Base-by-base conservation (phyloP, 2,329 filamentous ascomycete genomes). In the Ophiosphaerella herpotricha region DNA sequence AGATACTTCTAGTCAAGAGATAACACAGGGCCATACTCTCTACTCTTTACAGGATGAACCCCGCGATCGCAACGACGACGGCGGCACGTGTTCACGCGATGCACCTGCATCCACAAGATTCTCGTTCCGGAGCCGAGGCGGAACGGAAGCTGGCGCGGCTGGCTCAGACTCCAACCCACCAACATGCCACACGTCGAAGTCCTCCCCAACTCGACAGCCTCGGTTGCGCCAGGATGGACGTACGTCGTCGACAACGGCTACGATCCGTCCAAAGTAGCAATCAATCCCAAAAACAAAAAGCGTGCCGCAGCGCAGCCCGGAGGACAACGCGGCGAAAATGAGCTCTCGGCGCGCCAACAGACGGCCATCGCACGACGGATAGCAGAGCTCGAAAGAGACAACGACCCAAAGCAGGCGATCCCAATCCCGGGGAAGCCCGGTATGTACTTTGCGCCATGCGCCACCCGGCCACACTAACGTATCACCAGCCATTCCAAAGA, bases 151-250 rank as follows among this genome's bases (percentile, higher is more conserved):
- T 29, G 8, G 37, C 37, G 46, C 33, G 48, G 47, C 29, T 37
- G 26, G 26, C 26, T 8, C 26, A 29, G 26, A 52, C 32, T 43
- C 41, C 42, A 42, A 38, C 37, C 36, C 23, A 14, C 38, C 39
- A 41, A 55, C 37, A 86, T 86, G 81, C 83, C 83, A 60, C 88
- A 89, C 64, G 90, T 97, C 64, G 86, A 95, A 74, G 88, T 96
- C 62, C 79, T 97, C 49, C 89, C 90, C 32, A 77, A 77, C 50
- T 85, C 84, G 66, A 85, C 85, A 54, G 85, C 85, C 13, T 83
- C 84, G 38, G 79, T 82, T 38, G 89, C 90, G 1, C 91, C 93
- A 1, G 93, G 93, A 66, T 97, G 91, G 88, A 91, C 91, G 11
- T 96, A 96, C 71, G 90, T 97, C 1, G 86, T 91, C 26, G 90